phyloP scores from a whole-genome alignment of 805 yeast genomes.

The Barnettozyma californica region DNA sequence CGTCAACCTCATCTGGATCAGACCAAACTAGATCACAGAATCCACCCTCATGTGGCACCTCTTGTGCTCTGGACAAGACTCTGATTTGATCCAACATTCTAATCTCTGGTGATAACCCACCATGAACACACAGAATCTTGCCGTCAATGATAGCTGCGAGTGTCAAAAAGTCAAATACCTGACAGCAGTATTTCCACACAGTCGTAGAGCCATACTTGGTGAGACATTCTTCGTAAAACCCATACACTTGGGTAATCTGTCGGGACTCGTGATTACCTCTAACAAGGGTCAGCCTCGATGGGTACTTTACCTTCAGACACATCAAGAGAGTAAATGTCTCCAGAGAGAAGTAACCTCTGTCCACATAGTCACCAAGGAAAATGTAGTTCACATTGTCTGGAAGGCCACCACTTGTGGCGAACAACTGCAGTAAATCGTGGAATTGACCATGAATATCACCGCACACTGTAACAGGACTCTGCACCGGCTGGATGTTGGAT shows the following conservation, averaged over 20 bases:
- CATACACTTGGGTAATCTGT: constrained; percentile 98
- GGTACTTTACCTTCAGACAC: constrained; percentile 88
- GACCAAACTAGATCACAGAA: constrained; percentile 97
- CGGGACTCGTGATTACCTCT: constrained; percentile 98
- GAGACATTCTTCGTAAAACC: constrained; percentile 93
- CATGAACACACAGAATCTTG: constrained; percentile 90
- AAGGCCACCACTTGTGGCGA: constrained; percentile 87
- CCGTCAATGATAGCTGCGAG: constrained; percentile 96
- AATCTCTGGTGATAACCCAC: constrained; percentile 95
- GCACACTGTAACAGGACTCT: constrained; percentile 90
- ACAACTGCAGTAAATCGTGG: constrained; percentile 87
- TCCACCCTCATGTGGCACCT: constrained; percentile 98
- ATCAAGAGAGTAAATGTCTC: constrained; percentile 91
- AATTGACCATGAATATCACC: constrained; percentile 99
- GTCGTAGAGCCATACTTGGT: constrained; percentile 91
- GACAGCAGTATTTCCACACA: constrained; percentile 95
- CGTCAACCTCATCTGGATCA: constrained; percentile 95
- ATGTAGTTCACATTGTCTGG: constrained; percentile 80
- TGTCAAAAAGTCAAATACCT: constrained; percentile 89
- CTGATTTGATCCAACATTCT: constrained; percentile 96
- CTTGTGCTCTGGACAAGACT: constrained; percentile 92
- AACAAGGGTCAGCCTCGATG: constrained; percentile 80
- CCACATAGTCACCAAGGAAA: constrained; percentile 94
- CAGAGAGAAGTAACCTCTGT: constrained; percentile 91
- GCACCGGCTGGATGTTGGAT: constrained; percentile 89